phyloP scores from a whole-genome alignment of 768 basidiomycete species.

The Tricholoma saponaceum region DNA sequence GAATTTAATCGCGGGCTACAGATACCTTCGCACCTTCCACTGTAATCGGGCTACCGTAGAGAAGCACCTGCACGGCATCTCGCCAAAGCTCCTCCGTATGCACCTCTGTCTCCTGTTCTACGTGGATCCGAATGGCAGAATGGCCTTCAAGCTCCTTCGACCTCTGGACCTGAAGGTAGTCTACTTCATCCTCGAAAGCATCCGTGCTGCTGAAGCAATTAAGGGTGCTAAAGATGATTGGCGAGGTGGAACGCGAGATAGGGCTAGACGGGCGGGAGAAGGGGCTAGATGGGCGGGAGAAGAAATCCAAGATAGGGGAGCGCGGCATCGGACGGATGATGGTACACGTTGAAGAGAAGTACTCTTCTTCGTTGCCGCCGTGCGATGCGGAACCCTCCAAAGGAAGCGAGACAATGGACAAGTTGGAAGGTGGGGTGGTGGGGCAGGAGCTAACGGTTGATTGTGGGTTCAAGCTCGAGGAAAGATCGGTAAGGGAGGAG shows the following conservation, averaged over 20 bases:
- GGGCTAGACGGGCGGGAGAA: constrained; percentile 21
- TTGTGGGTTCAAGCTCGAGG: background rate
- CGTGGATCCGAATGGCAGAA: constrained; percentile 9
- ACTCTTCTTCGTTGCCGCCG: constrained; percentile 19
- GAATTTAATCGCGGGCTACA: background rate
- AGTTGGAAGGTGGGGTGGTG: background rate
- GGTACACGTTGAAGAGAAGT: constrained; percentile 30
- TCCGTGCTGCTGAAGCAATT: constrained; percentile 29
- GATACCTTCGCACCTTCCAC: background rate
- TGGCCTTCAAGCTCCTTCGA: constrained; percentile 10
- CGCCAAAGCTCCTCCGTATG: constrained; percentile 13
- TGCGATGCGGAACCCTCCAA: constrained; percentile 1
- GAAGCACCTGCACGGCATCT: constrained; percentile 6
- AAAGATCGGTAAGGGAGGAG: background rate
- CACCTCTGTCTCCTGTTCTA: constrained; percentile 8
- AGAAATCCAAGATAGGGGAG: constrained; percentile 21
- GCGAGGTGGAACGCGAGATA: constrained; percentile 20
- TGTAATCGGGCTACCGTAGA: constrained; percentile 1
- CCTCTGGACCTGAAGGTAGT: constrained; percentile 21
- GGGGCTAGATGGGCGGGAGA: constrained; percentile 28
- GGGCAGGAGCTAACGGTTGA: background rate
- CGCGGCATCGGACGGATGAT: constrained; percentile 31
- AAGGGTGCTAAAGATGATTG: constrained; percentile 17
- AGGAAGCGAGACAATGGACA: constrained; percentile 1
- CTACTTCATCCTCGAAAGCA: constrained; percentile 28